Base-by-base conservation (phyloP, 176 grass and related monocot species). In the Typha latifolia region DNA sequence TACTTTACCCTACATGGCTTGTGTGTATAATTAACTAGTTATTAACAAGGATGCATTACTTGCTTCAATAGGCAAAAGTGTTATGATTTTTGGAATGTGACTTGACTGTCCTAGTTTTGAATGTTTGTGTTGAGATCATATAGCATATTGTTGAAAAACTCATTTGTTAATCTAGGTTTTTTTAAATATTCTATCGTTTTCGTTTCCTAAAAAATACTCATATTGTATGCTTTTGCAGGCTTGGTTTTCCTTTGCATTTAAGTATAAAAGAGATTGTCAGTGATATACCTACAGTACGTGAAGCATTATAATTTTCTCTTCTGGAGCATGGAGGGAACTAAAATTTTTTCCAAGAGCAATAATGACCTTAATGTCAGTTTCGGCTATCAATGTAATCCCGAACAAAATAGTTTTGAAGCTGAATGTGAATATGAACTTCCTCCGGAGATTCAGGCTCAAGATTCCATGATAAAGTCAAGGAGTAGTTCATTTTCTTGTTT, bases 401-500 rank as follows among this genome's bases (percentile, higher is more conserved):
- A 24, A 4, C 51, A 61, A 48, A 83, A 56, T 50, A 77, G 67
- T 49, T 80, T 62, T 61, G 84, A 90, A 68, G 73, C 29, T 70
- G 61, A 75, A 56, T 63, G 51, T 83, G 79, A 85, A 31, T 66
- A 62, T 76, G 79, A 71, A 53, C 66, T 69, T 56, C 81, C 88
- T 64, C 62, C 70, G 4, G 65, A 74, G 72, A 64, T 66, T 55
- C 69, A 77, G 55, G 66, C 80, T 77, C 74, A 77, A 82, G 82
- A 87, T 80, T 67, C 75, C 53, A 68, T 67, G 64, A 82, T 75
- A 10, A 76, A 72, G 22, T 72, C 73, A 63, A 70, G 73, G 24
- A 99, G 79, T 65, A 85, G 86, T 59, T 99, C 95, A 49, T 99
- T 99, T 82, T 81, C 95, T 81, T 94, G 89, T 68, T 74, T 99